Percentiles rank a stretch among this genome's conserved stretches.
phyloP scores from a whole-genome alignment of 129 eudicot species.

The Saposhnikovia divaricata region DNA sequence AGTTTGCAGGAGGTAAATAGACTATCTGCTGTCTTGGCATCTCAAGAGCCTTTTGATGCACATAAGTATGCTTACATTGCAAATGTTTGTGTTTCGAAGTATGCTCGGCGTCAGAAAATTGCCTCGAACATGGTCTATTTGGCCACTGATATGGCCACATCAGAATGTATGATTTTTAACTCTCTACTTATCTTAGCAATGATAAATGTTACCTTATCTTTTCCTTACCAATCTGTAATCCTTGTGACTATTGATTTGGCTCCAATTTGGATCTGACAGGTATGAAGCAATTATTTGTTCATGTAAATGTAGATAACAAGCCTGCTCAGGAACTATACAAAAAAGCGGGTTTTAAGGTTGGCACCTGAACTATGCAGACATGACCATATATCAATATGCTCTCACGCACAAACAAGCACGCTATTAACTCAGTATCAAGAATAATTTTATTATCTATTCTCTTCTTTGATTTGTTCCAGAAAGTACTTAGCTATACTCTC shows the following conservation, averaged over 20 bases:
- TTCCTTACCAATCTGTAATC: background rate
- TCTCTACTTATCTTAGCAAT: background rate
- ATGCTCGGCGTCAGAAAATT: conserved; percentile 71
- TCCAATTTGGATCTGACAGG: conserved; percentile 31
- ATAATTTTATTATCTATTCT: background rate
- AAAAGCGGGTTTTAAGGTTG: conserved; percentile 68
- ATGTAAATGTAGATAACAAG: conserved; percentile 65
- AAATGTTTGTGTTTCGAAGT: conserved; percentile 78
- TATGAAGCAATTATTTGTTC: conserved; percentile 71
- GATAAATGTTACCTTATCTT: background rate
- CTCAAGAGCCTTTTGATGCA: conserved; percentile 51
- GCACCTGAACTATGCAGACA: conserved; percentile 1
- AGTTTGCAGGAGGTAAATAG: conserved; percentile 49
- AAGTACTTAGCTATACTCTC: background rate
- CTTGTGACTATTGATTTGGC: background rate
- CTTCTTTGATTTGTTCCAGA: background rate
- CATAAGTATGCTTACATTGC: conserved; percentile 79
- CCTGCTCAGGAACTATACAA: conserved; percentile 66
- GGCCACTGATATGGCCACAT: conserved; percentile 53
- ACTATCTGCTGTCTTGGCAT: conserved; percentile 47
- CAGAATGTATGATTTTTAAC: conserved; percentile 35
- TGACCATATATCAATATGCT: background rate
- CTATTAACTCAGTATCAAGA: background rate
- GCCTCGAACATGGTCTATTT: conserved; percentile 68
- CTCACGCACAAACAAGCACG: background rate